Percentiles rank a stretch among this genome's conserved stretches.
phyloP scores from a whole-genome alignment of 495 filamentous ascomycete species.

The Collariella sp. region DNA sequence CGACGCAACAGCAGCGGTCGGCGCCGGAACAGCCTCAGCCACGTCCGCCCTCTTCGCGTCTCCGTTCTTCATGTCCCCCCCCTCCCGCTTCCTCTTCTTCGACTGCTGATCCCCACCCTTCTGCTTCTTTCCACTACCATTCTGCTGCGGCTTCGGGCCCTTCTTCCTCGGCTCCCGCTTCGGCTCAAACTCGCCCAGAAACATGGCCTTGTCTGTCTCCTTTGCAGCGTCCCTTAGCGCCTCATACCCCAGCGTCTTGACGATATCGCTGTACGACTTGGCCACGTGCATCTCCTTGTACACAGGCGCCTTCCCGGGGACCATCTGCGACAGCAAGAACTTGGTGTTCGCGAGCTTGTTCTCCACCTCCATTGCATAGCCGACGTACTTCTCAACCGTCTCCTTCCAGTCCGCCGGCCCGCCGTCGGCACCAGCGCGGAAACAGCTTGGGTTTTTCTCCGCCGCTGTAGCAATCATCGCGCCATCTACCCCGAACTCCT shows the following conservation, averaged over 20 bases:
- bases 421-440: slow-evolving; percentile 56
- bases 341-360: slow-evolving; percentile 91
- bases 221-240: slow-evolving; percentile 50
- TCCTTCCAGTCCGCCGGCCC: slow-evolving; percentile 63
- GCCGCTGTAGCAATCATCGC: slow-evolving; percentile 95
- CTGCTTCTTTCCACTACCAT: slow-evolving; percentile 13
- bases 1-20: slow-evolving; percentile 1
- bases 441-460: slow-evolving; percentile 80
- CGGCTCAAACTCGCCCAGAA: slow-evolving; percentile 31
- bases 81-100: background rate
- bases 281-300: slow-evolving; percentile 47
- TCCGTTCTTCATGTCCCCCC: background rate
- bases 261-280: slow-evolving; percentile 58
- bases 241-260: slow-evolving; percentile 49
- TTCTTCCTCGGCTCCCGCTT: slow-evolving; percentile 7
- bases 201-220: slow-evolving; percentile 55
- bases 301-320: slow-evolving; percentile 64
- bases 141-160: background rate
- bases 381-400: slow-evolving; percentile 65
- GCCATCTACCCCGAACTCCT: slow-evolving; percentile 76
- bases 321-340: slow-evolving; percentile 71
- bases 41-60: background rate
- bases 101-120: no score
- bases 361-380: slow-evolving; percentile 60
- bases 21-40: background rate